Conservation (phyloP, 225 moss, liverwort and hornwort species). For the Takakia lepidozioides region DNA sequence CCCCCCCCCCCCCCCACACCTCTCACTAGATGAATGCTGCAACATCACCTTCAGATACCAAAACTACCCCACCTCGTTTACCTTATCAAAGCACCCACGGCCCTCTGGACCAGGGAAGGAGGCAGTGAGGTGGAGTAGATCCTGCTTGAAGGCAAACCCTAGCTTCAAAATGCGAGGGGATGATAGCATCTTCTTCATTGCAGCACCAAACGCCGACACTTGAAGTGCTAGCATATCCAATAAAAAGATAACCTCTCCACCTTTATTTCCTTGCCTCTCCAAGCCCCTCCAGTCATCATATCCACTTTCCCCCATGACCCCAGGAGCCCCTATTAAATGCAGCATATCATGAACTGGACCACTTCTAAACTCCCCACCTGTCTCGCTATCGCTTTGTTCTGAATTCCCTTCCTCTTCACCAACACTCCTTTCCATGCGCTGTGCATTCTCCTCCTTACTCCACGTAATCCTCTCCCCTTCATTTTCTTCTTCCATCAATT, state of each 20-base stretch:
- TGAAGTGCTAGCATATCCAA: constrained; percentile 74
- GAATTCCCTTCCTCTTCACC: not conserved
- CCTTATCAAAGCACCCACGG: constrained; percentile 88
- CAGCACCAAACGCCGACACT: constrained; percentile 37
- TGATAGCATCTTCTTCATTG: constrained; percentile 64
- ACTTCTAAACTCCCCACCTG: too few species aligned
- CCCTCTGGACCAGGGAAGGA: constrained; percentile 72
- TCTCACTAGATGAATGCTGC: too few species aligned
- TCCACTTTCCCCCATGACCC: too few species aligned
- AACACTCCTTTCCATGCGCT: too few species aligned
- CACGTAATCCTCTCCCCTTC: too few species aligned
- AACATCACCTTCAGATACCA: too few species aligned
- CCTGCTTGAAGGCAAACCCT: constrained; percentile 90
- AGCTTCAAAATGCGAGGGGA: constrained; percentile 69
- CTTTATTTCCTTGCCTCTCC: not conserved
- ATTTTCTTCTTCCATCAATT: too few species aligned
- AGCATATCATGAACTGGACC: too few species aligned
- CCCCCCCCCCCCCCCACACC: too few species aligned
- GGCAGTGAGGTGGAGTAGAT: constrained; percentile 63
- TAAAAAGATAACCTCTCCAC: constrained; percentile 72
- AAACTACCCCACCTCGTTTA: too few species aligned
- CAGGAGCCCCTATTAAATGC: too few species aligned
- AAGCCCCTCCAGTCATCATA: not conserved
- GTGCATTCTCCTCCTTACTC: too few species aligned
- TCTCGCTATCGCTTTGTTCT: not conserved